Conservation (phyloP, 257 asterid genomes). For the Lavandula angustifolia region DNA sequence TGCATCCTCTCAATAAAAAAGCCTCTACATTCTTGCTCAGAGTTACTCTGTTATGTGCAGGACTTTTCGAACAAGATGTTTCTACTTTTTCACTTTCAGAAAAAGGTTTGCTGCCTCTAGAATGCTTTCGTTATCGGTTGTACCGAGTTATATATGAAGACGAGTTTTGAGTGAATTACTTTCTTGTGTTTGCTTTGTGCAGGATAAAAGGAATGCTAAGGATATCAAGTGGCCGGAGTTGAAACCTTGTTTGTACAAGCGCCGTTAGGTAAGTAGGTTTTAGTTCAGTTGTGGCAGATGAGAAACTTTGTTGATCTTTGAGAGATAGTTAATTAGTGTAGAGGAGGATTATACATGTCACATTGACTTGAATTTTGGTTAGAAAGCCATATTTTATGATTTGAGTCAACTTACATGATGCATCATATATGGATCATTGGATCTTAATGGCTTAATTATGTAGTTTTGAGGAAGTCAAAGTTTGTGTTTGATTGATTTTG, state of each 20-base stretch:
- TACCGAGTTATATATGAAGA: neutral
- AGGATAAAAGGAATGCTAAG: conserved; percentile 50
- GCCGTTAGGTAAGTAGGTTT: conserved; percentile 43
- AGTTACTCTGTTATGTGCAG: conserved; percentile 46
- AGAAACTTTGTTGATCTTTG: conserved; percentile 3
- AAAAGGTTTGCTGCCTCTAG: conserved; percentile 53
- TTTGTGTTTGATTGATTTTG: too few species aligned
- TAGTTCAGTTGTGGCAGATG: neutral
- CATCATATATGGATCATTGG: too few species aligned
- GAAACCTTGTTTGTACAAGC: conserved; percentile 87
- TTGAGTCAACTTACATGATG: neutral
- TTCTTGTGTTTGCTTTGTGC: conserved; percentile 27
- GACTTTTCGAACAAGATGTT: conserved; percentile 96
- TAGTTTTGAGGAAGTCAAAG: too few species aligned
- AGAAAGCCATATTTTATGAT: neutral
- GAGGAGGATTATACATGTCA: neutral
- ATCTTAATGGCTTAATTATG: too few species aligned
- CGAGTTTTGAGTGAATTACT: neutral
- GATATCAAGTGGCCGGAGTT: conserved; percentile 75
- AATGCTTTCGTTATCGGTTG: neutral
- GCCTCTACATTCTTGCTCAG: conserved; percentile 27
- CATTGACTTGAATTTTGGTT: neutral
- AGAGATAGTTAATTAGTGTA: too few species aligned
- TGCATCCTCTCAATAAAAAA: neutral
- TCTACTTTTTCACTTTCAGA: conserved; percentile 65